Conservation (phyloP, 257 asterid species). For the Nicotiana tomentosiformis region DNA sequence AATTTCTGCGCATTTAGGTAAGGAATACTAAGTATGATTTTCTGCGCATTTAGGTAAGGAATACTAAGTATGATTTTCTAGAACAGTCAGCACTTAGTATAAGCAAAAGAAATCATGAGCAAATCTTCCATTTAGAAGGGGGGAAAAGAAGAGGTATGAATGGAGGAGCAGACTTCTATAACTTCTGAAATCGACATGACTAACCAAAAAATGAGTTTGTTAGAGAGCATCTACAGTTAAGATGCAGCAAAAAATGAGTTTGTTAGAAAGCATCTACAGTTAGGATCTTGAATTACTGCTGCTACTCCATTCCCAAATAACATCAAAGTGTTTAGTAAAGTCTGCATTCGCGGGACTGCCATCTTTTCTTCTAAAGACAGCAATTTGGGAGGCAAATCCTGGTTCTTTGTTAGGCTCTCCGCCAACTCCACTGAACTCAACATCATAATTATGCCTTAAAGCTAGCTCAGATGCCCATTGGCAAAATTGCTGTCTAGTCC, state of each 20-base stretch:
- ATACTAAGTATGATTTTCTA: neutral
- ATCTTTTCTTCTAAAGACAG: slow-evolving; percentile 58
- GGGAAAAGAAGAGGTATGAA: neutral
- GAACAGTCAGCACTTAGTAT: neutral
- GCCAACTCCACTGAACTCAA: slow-evolving; percentile 84
- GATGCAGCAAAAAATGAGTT: slow-evolving; percentile 2
- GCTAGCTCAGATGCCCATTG: slow-evolving; percentile 79
- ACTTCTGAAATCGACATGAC: neutral
- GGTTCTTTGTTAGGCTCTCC: slow-evolving; percentile 67
- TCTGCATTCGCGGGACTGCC: slow-evolving; percentile 16
- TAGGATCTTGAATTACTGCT: slow-evolving; percentile 4
- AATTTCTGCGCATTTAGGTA: neutral
- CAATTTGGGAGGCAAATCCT: slow-evolving; percentile 93
- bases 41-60: neutral
- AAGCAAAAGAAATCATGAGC: neutral
- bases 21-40: neutral
- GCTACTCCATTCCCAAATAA: slow-evolving; percentile 69
- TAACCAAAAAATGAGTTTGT: neutral
- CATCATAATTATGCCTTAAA: slow-evolving; percentile 42
- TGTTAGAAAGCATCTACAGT: neutral
- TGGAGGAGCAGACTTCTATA: neutral
- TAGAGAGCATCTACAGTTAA: neutral
- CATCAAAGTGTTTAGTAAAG: slow-evolving; percentile 23
- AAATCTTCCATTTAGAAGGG: neutral
- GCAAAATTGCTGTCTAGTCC: slow-evolving; percentile 81